These are phyloP conservation scores for Arachnomyces sp. DNA, from an alignment of 2,329 filamentous ascomycete species.

Conservation along the genomic window DNA sequence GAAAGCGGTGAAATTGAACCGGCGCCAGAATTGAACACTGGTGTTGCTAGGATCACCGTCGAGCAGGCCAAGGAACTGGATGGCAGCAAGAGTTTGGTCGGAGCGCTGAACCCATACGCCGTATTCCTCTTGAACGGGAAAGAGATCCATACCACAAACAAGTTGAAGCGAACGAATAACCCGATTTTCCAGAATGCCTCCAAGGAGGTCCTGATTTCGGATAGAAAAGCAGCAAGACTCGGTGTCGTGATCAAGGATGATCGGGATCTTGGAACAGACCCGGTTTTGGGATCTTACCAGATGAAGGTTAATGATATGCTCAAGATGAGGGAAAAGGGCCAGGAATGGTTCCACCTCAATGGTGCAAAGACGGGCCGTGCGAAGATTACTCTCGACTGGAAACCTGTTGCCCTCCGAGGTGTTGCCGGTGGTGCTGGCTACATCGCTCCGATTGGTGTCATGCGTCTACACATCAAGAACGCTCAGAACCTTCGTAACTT, in stretches of 20 bases:
- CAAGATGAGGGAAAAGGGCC: constrained; percentile 80
- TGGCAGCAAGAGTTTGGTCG: constrained; percentile 82
- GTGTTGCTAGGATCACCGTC: constrained; percentile 86
- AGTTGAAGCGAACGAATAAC: constrained; percentile 93
- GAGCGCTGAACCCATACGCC: constrained; percentile 85
- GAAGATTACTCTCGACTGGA: constrained; percentile 92
- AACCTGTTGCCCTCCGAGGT: constrained; percentile 80
- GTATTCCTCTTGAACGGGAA: constrained; percentile 84
- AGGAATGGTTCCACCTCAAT: constrained; percentile 90
- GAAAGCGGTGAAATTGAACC: constrained; percentile 72
- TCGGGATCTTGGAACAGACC: constrained; percentile 74
- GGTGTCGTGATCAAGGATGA: constrained; percentile 95
- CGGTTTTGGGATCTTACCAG: constrained; percentile 82
- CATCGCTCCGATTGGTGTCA: constrained; percentile 85
- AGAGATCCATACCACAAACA: constrained; percentile 80
- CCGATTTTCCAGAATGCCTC: constrained; percentile 90
- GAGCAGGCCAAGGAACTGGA: constrained; percentile 97
- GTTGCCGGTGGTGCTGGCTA: constrained; percentile 75
- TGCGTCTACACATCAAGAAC: constrained; percentile 84
- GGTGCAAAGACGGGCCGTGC: constrained; percentile 75
- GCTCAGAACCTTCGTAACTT: constrained; percentile 81
- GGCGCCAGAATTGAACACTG: constrained; percentile 81
- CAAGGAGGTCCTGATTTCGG: constrained; percentile 92
- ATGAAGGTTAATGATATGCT: constrained; percentile 93
- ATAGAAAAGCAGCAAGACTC: constrained; percentile 81